Evolutionary conservation across 305 asterid species (phyloP), one percentile per base, ranked within the genome.

Genomic region (Euphrasia arctica): DNA sequence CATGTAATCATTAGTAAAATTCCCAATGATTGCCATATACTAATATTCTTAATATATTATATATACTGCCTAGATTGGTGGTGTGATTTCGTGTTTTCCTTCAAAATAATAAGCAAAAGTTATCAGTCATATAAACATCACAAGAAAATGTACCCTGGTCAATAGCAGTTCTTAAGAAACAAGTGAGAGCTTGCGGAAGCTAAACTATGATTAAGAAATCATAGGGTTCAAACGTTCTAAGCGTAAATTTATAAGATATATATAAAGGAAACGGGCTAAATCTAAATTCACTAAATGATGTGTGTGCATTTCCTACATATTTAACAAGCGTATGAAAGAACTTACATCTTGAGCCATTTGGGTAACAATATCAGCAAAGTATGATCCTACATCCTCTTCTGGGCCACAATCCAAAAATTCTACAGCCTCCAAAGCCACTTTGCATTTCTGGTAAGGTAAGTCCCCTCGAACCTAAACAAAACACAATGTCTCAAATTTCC

Each of bases 341-440:
- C 96, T 84, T 72, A 92, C 98, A 63, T 92, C 98, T 80, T 87
- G 98, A 68, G 96, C 97, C 85, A 92, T 81, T 77, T 89, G 97
- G 60, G 94, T 68, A 64, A 92, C 86, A 74, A 92, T 80, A 82
- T 92, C 98, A 9, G 98, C 98, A 72, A 92, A 83, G 81, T 83
- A 81, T 22, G 98, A 92, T 67, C 96, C 96, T 18, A 87, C 71
- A 66, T 89, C 97, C 63, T 72, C 95, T 41, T 85, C 95, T 0
- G 83, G 84, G 54, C 76, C 81, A 67, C 82, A 75, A 64, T 90
- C 97, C 41, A 55, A 69, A 70, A 90, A 90, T 66, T 87, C 94
- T 15, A 83, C 91, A 0, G 96, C 95, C 79, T 92, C 97, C 76
- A 92, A 70, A 42, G 89, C 96, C 60, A 71, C 78, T 85, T 85